Conservation (phyloP, 2,329 filamentous ascomycete species). For the Alternaria atra region DNA sequence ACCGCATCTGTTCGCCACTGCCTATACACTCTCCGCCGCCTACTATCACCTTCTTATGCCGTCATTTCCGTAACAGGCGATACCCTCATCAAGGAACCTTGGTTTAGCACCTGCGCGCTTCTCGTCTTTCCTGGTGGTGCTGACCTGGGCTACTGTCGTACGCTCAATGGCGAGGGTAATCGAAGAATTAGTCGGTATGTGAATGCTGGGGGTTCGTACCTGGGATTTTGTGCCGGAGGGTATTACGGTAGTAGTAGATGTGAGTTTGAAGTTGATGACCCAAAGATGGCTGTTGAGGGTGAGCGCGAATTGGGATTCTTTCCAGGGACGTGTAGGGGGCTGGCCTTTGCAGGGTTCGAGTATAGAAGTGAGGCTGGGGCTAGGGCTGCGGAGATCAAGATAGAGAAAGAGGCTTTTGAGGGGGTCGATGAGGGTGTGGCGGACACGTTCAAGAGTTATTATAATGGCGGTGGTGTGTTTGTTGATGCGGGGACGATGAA, state of each 20-base stretch:
- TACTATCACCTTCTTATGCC: conserved; percentile 90
- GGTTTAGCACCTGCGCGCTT: conserved; percentile 84
- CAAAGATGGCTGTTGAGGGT: conserved; percentile 83
- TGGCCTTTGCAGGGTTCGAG: conserved; percentile 87
- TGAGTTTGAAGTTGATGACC: conserved; percentile 91
- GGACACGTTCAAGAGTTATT: conserved; percentile 77
- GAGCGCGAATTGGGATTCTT: conserved; percentile 87
- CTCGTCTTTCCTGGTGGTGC: conserved; percentile 93
- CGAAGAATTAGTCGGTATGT: conserved; percentile 85
- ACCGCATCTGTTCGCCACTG: conserved; percentile 89
- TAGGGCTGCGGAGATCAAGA: conserved; percentile 72
- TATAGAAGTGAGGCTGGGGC: conserved; percentile 90
- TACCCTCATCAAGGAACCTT: conserved; percentile 88
- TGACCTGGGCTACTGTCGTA: conserved; percentile 90
- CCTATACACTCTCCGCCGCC: conserved; percentile 82
- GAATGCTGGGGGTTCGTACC: conserved; percentile 81
- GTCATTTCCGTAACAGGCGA: conserved; percentile 84
- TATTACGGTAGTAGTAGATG: conserved; percentile 86
- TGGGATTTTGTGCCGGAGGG: conserved; percentile 93
- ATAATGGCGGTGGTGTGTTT: conserved; percentile 94
- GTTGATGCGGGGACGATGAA: conserved; percentile 74
- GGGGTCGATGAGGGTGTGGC: conserved; percentile 60
- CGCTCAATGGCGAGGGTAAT: conserved; percentile 88
- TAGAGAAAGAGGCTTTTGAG: conserved; percentile 68
- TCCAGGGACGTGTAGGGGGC: conserved; percentile 83